Evolutionary conservation across 2,329 filamentous ascomycete species (phyloP).

Genomic region (Penicillium sp.): DNA sequence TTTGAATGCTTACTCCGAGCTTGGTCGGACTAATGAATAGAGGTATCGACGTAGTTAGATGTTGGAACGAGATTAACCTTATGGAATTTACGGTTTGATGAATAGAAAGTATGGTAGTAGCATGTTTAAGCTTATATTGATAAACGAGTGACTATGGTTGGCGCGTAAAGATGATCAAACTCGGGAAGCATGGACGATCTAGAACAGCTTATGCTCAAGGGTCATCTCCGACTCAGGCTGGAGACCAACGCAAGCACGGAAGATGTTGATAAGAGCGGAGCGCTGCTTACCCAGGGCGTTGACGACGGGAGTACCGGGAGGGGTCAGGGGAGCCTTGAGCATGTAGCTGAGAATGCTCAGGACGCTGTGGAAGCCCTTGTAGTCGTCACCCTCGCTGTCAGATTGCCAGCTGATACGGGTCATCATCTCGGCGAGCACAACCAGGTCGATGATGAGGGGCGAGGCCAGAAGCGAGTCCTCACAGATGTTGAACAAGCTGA

Average conservation of each 20-base stretch:
- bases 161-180: constrained; percentile 1
- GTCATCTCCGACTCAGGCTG: constrained; percentile 99
- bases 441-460: constrained; percentile 94
- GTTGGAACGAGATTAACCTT: background rate
- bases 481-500: constrained; percentile 97
- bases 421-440: constrained; percentile 94
- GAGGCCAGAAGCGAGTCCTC: constrained; percentile 96
- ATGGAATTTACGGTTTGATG: background rate
- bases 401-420: constrained; percentile 93
- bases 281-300: constrained; percentile 97
- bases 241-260: constrained; percentile 93
- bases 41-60: background rate
- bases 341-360: constrained; percentile 98
- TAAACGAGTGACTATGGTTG: constrained; percentile 32
- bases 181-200: constrained; percentile 21
- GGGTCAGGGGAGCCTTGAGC: constrained; percentile 91
- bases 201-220: constrained; percentile 96
- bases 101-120: background rate
- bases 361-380: constrained; percentile 93
- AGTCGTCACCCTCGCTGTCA: constrained; percentile 62
- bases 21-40: constrained; percentile 28
- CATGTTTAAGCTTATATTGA: constrained; percentile 10
- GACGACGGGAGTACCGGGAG: constrained; percentile 90
- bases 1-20: constrained; percentile 62
- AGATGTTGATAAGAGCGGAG: constrained; percentile 91